These are phyloP conservation scores for Comarum palustre DNA, from an alignment of 306 rosid genomes.

Conservation along the genomic window DNA sequence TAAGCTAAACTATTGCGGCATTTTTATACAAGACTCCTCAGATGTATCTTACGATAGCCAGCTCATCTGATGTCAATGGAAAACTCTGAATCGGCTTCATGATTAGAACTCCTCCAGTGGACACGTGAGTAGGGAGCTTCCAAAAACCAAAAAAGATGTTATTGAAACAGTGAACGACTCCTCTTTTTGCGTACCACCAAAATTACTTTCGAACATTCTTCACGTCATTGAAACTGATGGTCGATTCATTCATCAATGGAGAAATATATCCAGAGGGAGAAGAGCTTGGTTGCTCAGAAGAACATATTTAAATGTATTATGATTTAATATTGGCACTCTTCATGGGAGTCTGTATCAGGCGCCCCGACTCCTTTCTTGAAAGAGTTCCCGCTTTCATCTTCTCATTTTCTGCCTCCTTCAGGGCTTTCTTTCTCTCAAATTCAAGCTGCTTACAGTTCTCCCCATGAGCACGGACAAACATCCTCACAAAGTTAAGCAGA, in stretches of 20 bases:
- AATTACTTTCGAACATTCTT: slow-evolving; percentile 4
- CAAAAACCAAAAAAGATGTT: no score
- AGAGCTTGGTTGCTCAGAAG: slow-evolving; percentile 15
- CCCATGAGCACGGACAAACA: slow-evolving; percentile 59
- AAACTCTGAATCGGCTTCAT: background rate
- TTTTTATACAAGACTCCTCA: slow-evolving; percentile 28
- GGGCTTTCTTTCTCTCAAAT: slow-evolving; percentile 58
- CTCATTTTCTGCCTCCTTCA: slow-evolving; percentile 62
- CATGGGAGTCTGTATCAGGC: slow-evolving; percentile 38
- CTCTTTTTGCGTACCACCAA: slow-evolving; percentile 20
- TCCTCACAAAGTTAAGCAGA: slow-evolving; percentile 65
- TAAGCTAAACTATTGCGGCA: slow-evolving; percentile 5
- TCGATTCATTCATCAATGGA: slow-evolving; percentile 19
- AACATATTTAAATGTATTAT: slow-evolving; percentile 15
- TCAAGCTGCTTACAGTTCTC: slow-evolving; percentile 71
- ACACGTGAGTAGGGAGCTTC: slow-evolving; percentile 8
- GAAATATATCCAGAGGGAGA: background rate
- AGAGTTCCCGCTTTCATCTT: slow-evolving; percentile 39
- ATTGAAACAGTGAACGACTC: slow-evolving; percentile 17
- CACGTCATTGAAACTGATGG: slow-evolving; percentile 16
- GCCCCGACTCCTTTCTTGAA: slow-evolving; percentile 46
- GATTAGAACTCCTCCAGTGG: no score
- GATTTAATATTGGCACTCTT: slow-evolving; percentile 45
- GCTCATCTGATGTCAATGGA: slow-evolving; percentile 14
- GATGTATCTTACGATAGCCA: slow-evolving; percentile 16